Conservation (phyloP, 192 early-diverging fungal species). For the Thamnidium elegans region DNA sequence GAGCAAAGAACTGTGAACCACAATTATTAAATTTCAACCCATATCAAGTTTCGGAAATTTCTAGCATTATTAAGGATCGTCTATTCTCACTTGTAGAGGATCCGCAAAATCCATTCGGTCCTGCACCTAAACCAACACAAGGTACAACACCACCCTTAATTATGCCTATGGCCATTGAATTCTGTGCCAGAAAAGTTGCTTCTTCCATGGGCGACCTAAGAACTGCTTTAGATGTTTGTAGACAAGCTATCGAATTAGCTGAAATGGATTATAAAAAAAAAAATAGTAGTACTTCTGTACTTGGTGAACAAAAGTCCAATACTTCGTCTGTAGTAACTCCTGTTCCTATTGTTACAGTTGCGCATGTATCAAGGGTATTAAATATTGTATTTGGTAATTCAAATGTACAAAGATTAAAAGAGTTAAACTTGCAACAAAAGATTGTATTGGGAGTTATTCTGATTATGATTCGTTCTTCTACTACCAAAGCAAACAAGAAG, state of each 20-base stretch:
- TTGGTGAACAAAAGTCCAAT: constrained; percentile 17
- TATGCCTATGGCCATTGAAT: constrained; percentile 79
- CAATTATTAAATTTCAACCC: constrained; percentile 83
- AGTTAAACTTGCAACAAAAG: constrained; percentile 78
- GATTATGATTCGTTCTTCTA: constrained; percentile 38
- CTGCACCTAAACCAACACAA: constrained; percentile 19
- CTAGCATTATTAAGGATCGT: constrained; percentile 84
- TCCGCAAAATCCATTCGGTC: constrained; percentile 5
- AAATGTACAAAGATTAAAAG: constrained; percentile 58
- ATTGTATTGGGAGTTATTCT: constrained; percentile 62
- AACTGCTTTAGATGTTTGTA: constrained; percentile 78
- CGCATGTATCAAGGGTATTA: constrained; percentile 74
- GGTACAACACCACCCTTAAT: constrained; percentile 54
- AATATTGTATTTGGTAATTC: constrained; percentile 59
- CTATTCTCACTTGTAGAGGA: constrained; percentile 53
- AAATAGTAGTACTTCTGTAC: constrained; percentile 19
- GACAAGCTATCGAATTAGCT: constrained; percentile 81
- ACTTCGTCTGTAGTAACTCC: background rate
- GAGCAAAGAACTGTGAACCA: constrained; percentile 79
- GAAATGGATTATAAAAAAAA: constrained; percentile 64
- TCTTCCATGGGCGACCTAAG: constrained; percentile 81
- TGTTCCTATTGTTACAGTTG: constrained; percentile 74
- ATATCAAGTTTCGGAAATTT: constrained; percentile 82
- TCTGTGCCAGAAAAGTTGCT: constrained; percentile 89
- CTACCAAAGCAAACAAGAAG: constrained; percentile 37